A percentile compares a stretch with the other conserved stretches of the same genome.
Evolutionary conservation across 192 early-diverging fungal genomes (phyloP).

Genomic region (Linnemannia zychae): DNA sequence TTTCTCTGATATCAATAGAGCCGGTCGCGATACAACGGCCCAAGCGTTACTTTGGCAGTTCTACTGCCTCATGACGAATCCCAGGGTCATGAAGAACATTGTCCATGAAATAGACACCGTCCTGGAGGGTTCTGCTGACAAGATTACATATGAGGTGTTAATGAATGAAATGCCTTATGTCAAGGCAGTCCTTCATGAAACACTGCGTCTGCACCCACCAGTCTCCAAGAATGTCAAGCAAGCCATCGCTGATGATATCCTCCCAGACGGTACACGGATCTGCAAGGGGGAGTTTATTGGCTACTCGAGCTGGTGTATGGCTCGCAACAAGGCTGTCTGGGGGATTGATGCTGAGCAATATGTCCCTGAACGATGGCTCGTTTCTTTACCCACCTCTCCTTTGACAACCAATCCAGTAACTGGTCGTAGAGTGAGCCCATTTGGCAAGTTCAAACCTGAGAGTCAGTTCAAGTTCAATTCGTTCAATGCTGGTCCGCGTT

Average conservation of each 20-base stretch:
- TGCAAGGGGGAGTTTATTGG: conserved; percentile 63
- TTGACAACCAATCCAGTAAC: neutral
- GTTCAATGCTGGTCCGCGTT: conserved; percentile 71
- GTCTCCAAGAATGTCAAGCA: conserved; percentile 72
- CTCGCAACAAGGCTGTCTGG: conserved; percentile 64
- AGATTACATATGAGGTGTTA: conserved; percentile 31
- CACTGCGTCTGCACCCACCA: conserved; percentile 73
- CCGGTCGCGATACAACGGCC: conserved; percentile 73
- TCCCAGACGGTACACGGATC: conserved; percentile 74
- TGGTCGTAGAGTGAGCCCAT: neutral
- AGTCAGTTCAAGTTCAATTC: conserved; percentile 63
- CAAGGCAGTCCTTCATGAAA: conserved; percentile 62
- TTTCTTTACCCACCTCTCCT: neutral
- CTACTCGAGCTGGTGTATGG: conserved; percentile 67
- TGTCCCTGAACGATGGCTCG: conserved; percentile 65
- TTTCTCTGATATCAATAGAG: conserved; percentile 6
- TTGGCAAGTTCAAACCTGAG: conserved; percentile 44
- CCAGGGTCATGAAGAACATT: conserved; percentile 49
- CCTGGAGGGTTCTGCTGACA: conserved; percentile 24
- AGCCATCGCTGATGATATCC: conserved; percentile 66
- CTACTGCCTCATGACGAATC: conserved; percentile 61
- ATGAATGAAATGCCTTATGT: conserved; percentile 35
- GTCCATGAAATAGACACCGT: conserved; percentile 51
- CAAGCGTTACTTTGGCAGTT: conserved; percentile 66
- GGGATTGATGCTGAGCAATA: conserved; percentile 64